Percentiles rank a stretch among this genome's conserved stretches.
Conservation (phyloP, 495 filamentous ascomycete genomes). For the Bryoglossum gracile region DNA sequence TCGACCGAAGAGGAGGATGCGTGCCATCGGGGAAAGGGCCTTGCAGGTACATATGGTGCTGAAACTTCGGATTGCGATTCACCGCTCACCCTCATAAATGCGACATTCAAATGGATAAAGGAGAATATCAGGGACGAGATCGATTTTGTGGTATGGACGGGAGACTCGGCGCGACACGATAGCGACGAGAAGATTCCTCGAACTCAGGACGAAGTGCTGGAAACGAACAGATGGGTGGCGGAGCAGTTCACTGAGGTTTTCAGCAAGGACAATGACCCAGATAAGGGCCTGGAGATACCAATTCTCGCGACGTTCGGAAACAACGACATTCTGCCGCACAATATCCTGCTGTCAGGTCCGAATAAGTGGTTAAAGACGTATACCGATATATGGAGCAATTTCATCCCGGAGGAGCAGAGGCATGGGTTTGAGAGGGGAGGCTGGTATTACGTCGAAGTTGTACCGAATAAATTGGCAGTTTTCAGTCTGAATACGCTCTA, state of each 20-base stretch:
- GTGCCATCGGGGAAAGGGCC: constrained; percentile 74
- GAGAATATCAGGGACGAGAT: constrained; percentile 72
- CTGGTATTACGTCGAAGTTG: constrained; percentile 90
- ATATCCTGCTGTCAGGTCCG: constrained; percentile 79
- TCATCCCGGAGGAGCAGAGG: constrained; percentile 89
- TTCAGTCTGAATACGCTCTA: constrained; percentile 97
- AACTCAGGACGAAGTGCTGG: constrained; percentile 60
- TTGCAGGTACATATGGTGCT: constrained; percentile 73
- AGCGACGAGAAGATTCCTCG: constrained; percentile 82
- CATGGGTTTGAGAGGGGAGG: constrained; percentile 89
- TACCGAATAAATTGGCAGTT: constrained; percentile 77
- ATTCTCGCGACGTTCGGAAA: constrained; percentile 90
- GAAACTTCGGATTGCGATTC: constrained; percentile 85
- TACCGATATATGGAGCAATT: constrained; percentile 65
- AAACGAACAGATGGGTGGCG: constrained; percentile 67
- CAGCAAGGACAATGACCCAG: constrained; percentile 41
- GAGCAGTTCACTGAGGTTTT: constrained; percentile 72
- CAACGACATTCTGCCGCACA: constrained; percentile 96
- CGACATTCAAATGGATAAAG: constrained; percentile 89
- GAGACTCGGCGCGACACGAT: constrained; percentile 92
- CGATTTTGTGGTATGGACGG: constrained; percentile 97
- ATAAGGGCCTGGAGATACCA: constrained; percentile 59
- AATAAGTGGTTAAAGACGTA: constrained; percentile 76
- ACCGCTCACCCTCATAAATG: constrained; percentile 71
- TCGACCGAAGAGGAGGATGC: constrained; percentile 57